These are phyloP conservation scores for Rhizophora apiculata DNA, from an alignment of 345 rosid genomes.

Conservation along the genomic window DNA sequence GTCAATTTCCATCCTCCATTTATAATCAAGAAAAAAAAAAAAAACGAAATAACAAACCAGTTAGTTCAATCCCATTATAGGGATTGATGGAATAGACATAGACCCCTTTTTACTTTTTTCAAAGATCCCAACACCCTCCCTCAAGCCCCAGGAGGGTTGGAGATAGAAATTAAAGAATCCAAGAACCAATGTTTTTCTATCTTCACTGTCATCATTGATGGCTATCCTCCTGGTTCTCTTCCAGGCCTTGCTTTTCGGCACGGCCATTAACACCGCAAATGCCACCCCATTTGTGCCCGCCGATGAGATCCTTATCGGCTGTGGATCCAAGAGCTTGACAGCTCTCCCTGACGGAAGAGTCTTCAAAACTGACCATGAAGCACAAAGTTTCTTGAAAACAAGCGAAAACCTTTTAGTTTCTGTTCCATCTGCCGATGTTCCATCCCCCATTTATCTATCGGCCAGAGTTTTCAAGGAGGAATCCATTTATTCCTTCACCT, in stretches of 20 bases:
- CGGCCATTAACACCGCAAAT: neutral
- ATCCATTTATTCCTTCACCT: neutral
- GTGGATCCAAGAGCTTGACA: constrained; percentile 3
- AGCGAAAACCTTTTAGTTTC: neutral
- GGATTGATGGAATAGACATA: neutral
- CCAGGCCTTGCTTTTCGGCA: neutral
- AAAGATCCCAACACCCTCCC: neutral
- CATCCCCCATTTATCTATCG: neutral
- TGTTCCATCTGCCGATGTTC: constrained; percentile 1
- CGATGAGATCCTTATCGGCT: constrained; percentile 11
- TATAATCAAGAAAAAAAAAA: neutral
- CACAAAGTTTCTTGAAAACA: neutral
- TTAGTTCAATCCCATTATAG: neutral
- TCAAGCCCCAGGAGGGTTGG: neutral
- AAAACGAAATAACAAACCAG: neutral
- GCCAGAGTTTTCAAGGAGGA: constrained; percentile 1
- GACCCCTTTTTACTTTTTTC: neutral
- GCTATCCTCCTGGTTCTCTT: neutral
- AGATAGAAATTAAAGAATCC: neutral
- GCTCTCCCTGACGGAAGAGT: constrained; percentile 6
- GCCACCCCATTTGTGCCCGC: constrained; percentile 2
- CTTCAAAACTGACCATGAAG: constrained; percentile 9
- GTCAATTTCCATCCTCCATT: neutral
- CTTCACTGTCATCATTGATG: constrained; percentile 2
- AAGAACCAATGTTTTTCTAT: neutral